Conservation (phyloP, 176 grass and related monocot genomes). For the bread wheat (Triticum aestivum) region DNA sequence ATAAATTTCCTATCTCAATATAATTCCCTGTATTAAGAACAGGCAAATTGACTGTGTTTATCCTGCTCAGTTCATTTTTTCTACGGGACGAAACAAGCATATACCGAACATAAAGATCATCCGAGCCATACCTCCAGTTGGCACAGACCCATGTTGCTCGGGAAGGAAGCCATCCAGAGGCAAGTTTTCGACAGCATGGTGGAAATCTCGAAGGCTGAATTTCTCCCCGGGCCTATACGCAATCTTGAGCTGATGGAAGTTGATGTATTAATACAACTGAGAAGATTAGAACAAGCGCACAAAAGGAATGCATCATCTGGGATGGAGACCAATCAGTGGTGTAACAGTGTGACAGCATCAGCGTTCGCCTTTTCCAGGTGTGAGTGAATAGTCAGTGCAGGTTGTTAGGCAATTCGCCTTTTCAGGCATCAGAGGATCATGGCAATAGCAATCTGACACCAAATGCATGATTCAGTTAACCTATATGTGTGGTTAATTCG, state of each 20-base stretch:
- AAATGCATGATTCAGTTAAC: not conserved
- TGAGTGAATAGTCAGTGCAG: not conserved
- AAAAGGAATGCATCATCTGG: conserved; percentile 15
- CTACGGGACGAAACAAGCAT: not conserved
- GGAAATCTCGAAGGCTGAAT: conserved; percentile 83
- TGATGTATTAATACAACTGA: conserved; percentile 1
- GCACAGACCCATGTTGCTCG: conserved; percentile 26
- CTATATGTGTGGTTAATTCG: not conserved
- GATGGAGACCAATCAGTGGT: not conserved
- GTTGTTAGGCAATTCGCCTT: not conserved
- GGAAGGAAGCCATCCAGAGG: conserved; percentile 54
- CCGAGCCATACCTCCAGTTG: conserved; percentile 30
- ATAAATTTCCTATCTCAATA: not conserved
- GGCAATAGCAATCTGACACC: not conserved
- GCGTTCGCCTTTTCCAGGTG: not conserved
- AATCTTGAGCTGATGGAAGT: conserved; percentile 74
- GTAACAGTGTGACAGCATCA: not conserved
- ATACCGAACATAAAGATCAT: conserved; percentile 35
- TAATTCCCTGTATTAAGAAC: not conserved
- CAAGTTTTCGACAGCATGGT: conserved; percentile 76
- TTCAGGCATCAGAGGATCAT: not conserved
- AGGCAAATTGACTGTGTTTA: conserved; percentile 5
- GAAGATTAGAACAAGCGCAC: not conserved
- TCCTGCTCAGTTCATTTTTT: not conserved
- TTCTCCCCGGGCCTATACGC: conserved; percentile 66